phyloP scores from a whole-genome alignment of 306 rosid species.

The Gynostemma pentaphyllum region DNA sequence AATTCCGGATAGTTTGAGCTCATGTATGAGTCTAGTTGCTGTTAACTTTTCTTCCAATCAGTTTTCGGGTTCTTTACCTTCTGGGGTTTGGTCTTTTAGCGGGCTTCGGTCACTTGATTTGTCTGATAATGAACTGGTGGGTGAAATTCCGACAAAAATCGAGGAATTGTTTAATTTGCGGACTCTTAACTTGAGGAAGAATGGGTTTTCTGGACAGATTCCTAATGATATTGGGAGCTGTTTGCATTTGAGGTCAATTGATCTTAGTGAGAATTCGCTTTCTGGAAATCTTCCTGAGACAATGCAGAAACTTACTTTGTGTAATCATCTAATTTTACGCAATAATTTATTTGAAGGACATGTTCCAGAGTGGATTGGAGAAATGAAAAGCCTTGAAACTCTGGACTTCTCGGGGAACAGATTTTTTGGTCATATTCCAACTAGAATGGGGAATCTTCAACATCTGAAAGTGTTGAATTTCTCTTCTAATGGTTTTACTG shows the following conservation, averaged over 20 bases:
- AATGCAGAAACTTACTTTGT: conserved; percentile 27
- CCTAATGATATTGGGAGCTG: conserved; percentile 66
- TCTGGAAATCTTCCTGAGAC: conserved; percentile 44
- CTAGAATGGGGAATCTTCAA: conserved; percentile 36
- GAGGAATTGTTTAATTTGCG: conserved; percentile 52
- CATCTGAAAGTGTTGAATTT: conserved; percentile 37
- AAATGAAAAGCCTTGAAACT: conserved; percentile 37
- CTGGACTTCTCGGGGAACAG: conserved; percentile 57
- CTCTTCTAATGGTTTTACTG: conserved; percentile 57
- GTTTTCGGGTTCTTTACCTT: conserved; percentile 43
- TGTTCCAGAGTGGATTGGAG: conserved; percentile 64
- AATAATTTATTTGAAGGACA: conserved; percentile 39
- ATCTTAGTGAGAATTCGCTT: conserved; percentile 51
- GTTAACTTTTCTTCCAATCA: conserved; percentile 51
- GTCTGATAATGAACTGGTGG: conserved; percentile 54
- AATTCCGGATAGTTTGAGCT: conserved; percentile 45
- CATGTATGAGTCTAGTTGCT: conserved; percentile 41
- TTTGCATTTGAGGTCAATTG: conserved; percentile 44
- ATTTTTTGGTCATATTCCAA: conserved; percentile 40
- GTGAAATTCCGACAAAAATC: conserved; percentile 38
- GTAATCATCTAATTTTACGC: conserved; percentile 30
- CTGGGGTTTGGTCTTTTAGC: conserved; percentile 47
- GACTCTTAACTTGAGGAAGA: conserved; percentile 34
- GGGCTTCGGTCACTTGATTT: conserved; percentile 70
- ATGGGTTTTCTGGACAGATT: conserved; percentile 55